phyloP scores from a whole-genome alignment of 768 basidiomycete species.

The Strobilomyces dryophilus region DNA sequence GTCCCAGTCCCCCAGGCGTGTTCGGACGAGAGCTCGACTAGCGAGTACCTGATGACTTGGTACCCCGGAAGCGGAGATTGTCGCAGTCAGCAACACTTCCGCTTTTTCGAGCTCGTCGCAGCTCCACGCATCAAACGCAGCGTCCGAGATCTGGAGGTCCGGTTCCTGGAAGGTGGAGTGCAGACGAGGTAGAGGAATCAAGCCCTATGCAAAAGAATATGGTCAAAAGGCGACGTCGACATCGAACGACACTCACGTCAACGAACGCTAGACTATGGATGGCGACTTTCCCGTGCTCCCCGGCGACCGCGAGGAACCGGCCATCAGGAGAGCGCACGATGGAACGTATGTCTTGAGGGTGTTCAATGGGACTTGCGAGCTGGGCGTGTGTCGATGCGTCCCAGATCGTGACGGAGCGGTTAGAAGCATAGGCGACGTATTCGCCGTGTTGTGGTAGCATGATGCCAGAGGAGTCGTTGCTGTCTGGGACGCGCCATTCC shows the following conservation, averaged over 20 bases:
- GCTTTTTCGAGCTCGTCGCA: neutral
- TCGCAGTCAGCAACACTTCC: neutral
- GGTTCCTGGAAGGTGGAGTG: conserved; percentile 1
- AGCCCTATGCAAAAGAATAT: neutral
- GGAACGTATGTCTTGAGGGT: neutral
- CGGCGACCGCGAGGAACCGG: neutral
- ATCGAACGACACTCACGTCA: neutral
- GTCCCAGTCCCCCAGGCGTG: neutral
- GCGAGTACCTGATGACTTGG: neutral
- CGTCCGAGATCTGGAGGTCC: neutral
- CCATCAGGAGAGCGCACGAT: neutral
- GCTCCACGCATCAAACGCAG: neutral
- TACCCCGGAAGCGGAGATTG: neutral
- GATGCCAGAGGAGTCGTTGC: neutral
- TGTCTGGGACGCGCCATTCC: neutral
- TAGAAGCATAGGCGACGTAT: conserved; percentile 1
- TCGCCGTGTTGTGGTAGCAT: neutral
- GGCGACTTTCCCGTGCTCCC: neutral
- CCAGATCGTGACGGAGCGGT: neutral
- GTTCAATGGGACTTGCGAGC: neutral
- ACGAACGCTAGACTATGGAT: neutral
- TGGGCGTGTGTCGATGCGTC: neutral
- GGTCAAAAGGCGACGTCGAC: neutral
- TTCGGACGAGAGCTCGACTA: conserved; percentile 3
- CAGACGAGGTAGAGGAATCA: neutral